phyloP scores from a whole-genome alignment of 192 early-diverging fungal genomes.

The Phlyctochytrium planicorne region DNA sequence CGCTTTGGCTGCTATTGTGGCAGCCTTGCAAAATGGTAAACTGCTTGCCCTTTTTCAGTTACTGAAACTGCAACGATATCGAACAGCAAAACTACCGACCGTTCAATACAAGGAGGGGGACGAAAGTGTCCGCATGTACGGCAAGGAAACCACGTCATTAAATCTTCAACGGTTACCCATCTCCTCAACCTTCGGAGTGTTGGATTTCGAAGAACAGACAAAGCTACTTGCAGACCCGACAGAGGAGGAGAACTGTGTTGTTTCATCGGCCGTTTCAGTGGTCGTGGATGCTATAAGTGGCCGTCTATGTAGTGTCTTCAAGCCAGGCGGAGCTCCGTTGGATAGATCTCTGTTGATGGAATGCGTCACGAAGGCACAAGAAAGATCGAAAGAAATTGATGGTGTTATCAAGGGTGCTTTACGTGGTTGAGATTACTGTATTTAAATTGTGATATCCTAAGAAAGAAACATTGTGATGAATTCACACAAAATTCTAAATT shows the following conservation, averaged over 20 bases:
- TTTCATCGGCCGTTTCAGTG: conserved; percentile 53
- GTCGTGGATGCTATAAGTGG: conserved; percentile 58
- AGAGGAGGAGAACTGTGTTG: conserved; percentile 64
- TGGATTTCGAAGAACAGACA: conserved; percentile 21
- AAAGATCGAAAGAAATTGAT: neutral
- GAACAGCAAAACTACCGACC: conserved; percentile 71
- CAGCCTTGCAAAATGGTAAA: conserved; percentile 73
- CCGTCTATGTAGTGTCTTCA: conserved; percentile 46
- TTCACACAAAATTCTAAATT: too few species aligned
- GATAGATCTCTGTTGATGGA: neutral
- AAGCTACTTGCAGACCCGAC: conserved; percentile 66
- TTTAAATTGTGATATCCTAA: too few species aligned
- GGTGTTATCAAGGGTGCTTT: neutral
- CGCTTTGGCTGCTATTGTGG: conserved; percentile 69
- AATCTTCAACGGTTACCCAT: conserved; percentile 49
- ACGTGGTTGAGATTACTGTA: too few species aligned
- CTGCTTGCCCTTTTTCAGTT: conserved; percentile 40
- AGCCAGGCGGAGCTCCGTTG: neutral
- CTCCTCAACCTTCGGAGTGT: conserved; percentile 65
- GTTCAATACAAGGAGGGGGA: conserved; percentile 58
- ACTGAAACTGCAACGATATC: too few species aligned
- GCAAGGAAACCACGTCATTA: conserved; percentile 44
- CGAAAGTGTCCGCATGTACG: conserved; percentile 64
- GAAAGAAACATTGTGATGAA: too few species aligned
- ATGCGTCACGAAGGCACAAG: neutral